Evolutionary conservation across 768 basidiomycete species (phyloP).

Genomic region (Heimioporus sp.): DNA sequence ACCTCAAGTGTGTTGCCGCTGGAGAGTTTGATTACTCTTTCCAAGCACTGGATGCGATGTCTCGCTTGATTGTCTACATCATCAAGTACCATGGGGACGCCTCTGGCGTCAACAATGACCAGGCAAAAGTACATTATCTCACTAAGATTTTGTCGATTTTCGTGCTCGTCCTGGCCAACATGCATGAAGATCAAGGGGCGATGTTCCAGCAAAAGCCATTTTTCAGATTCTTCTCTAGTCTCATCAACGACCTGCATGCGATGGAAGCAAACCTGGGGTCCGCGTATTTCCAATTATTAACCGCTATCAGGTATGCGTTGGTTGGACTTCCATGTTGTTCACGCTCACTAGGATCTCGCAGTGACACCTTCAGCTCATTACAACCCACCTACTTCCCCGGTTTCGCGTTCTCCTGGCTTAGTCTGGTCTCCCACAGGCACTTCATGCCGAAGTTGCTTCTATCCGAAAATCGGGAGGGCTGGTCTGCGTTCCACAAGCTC

Average conservation of each 20-base stretch:
- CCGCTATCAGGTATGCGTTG: slow-evolving; percentile 78
- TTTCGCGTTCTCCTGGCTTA: slow-evolving; percentile 98
- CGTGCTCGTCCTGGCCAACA: slow-evolving; percentile 90
- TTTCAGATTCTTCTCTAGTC: slow-evolving; percentile 96
- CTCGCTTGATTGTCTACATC: slow-evolving; percentile 92
- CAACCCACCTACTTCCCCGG: slow-evolving; percentile 97
- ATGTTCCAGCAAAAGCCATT: slow-evolving; percentile 97
- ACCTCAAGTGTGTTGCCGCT: slow-evolving; percentile 68
- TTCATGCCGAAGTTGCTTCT: slow-evolving; percentile 96
- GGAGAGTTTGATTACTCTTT: slow-evolving; percentile 79
- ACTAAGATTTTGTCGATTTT: slow-evolving; percentile 98
- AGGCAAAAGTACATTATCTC: slow-evolving; percentile 94
- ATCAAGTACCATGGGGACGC: slow-evolving; percentile 99
- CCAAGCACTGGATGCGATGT: slow-evolving; percentile 93
- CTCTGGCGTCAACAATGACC: slow-evolving; percentile 86
- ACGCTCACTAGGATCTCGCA: slow-evolving; percentile 28
- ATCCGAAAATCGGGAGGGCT: slow-evolving; percentile 91
- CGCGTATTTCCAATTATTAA: slow-evolving; percentile 85
- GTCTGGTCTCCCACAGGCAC: slow-evolving; percentile 89
- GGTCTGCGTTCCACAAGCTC: slow-evolving; percentile 95
- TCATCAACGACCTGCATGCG: slow-evolving; percentile 86
- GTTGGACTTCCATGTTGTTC: not conserved
- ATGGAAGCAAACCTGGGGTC: slow-evolving; percentile 84
- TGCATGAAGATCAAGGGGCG: slow-evolving; percentile 90
- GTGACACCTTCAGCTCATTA: slow-evolving; percentile 92